These are phyloP conservation scores for Dalechampia spathulata DNA, from an alignment of 441 rosid genomes.

Conservation along the genomic window DNA sequence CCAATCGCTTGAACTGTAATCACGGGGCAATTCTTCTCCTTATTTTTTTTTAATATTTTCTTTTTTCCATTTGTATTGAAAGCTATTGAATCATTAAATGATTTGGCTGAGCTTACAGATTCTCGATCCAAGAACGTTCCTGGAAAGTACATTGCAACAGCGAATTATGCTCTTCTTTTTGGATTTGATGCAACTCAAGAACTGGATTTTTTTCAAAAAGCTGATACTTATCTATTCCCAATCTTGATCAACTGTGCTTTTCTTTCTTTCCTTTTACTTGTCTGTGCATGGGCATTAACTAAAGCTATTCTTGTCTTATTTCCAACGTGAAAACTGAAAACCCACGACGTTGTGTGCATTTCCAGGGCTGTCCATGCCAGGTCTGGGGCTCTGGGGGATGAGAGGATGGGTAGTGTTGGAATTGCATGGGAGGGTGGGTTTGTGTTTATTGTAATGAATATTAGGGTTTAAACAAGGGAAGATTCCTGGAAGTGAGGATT, in stretches of 20 bases:
- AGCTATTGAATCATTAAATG: not conserved
- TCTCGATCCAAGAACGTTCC: constrained; percentile 10
- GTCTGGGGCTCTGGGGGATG: not conserved
- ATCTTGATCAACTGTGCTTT: not conserved
- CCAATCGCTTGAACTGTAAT: not conserved
- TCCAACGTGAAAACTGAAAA: constrained; percentile 7
- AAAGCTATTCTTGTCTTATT: not conserved
- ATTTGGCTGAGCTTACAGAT: not conserved
- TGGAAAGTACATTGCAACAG: not conserved
- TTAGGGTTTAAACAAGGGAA: constrained; percentile 12
- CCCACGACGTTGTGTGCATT: not conserved
- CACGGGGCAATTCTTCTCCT: too few species aligned
- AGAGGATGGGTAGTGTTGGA: not conserved
- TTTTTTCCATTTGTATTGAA: not conserved
- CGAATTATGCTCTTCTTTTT: not conserved
- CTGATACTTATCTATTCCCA: not conserved
- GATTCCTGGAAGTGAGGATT: constrained; percentile 25
- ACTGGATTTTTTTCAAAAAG: not conserved
- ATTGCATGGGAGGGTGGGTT: not conserved
- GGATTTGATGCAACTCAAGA: not conserved
- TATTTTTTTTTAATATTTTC: not conserved
- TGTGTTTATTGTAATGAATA: too few species aligned
- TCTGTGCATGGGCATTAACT: not conserved
- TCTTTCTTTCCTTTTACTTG: not conserved
- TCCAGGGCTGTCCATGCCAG: not conserved